These are phyloP conservation scores for Cymbopogon citratus DNA, from an alignment of 176 grass and related monocot genomes.

Conservation along the genomic window DNA sequence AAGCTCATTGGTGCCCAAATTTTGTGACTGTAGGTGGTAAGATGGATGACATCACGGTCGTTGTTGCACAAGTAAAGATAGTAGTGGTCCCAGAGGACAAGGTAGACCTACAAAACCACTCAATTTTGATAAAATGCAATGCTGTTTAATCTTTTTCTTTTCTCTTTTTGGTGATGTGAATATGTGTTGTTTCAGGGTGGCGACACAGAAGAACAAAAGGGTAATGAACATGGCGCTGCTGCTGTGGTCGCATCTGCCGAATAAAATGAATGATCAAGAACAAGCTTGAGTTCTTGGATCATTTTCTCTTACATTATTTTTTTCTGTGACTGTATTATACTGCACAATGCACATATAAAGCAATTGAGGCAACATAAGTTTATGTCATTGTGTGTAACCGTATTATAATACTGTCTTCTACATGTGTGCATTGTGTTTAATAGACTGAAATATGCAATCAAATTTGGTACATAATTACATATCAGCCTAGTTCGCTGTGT, in stretches of 20 bases:
- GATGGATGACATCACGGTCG: constrained; percentile 89
- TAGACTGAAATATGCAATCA: not conserved
- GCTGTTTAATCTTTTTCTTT: not conserved
- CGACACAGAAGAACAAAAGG: not conserved
- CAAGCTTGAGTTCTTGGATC: not conserved
- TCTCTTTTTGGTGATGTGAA: not conserved
- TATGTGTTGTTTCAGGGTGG: not conserved
- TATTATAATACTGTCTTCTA: not conserved
- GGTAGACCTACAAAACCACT: not conserved
- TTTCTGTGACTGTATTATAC: not conserved
- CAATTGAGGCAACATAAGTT: not conserved
- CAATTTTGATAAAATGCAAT: not conserved
- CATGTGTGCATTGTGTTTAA: not conserved
- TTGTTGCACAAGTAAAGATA: constrained; percentile 57
- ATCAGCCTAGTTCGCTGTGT: not conserved
- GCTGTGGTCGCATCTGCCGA: not conserved
- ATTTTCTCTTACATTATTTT: not conserved
- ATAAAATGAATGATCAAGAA: not conserved
- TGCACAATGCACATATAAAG: not conserved
- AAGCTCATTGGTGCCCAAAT: not conserved
- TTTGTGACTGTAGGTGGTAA: constrained; percentile 67
- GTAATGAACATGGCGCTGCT: not conserved
- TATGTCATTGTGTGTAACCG: not conserved
- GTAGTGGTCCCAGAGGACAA: constrained; percentile 30
- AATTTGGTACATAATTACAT: too few species aligned